These are phyloP conservation scores for Curvularia sp. DNA, from an alignment of 2,329 filamentous ascomycete genomes.

Conservation along the genomic window DNA sequence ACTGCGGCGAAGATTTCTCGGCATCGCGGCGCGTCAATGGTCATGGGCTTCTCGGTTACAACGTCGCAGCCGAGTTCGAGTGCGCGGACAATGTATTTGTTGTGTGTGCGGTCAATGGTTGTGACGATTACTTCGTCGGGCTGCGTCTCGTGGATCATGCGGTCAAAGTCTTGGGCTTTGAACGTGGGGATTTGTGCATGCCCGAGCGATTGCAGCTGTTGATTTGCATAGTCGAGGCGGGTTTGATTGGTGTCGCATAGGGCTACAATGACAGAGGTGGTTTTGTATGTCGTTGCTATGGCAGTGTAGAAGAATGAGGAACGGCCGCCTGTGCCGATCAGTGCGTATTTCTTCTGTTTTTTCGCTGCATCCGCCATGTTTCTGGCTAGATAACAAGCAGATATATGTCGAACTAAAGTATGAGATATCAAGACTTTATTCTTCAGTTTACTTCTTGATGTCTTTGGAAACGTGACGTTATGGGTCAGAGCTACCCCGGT, in stretches of 20 bases:
- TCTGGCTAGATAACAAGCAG: neutral
- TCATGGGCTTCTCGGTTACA: constrained; percentile 72
- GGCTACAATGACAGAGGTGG: constrained; percentile 61
- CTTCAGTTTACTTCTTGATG: constrained; percentile 14
- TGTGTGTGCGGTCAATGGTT: constrained; percentile 68
- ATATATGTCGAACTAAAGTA: neutral
- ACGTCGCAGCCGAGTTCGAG: constrained; percentile 67
- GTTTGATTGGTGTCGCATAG: constrained; percentile 69
- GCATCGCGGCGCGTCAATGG: constrained; percentile 65
- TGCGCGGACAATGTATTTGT: constrained; percentile 66
- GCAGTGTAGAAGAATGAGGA: constrained; percentile 68
- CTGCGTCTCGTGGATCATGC: constrained; percentile 63
- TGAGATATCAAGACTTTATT: constrained; percentile 4
- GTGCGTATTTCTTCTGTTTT: constrained; percentile 55
- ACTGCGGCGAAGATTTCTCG: constrained; percentile 63
- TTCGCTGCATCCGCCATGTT: constrained; percentile 20
- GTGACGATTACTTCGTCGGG: constrained; percentile 70
- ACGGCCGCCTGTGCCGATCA: constrained; percentile 66
- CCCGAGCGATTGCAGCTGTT: constrained; percentile 56
- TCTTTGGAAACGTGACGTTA: constrained; percentile 6
- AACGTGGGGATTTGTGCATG: constrained; percentile 62
- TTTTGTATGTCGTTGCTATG: constrained; percentile 61
- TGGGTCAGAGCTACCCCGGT: constrained; percentile 14
- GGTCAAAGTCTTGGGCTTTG: constrained; percentile 63
- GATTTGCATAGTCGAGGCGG: constrained; percentile 65